These are phyloP conservation scores for Cladosporium sp. DNA, from an alignment of 2,329 filamentous ascomycete genomes.

Conservation along the genomic window DNA sequence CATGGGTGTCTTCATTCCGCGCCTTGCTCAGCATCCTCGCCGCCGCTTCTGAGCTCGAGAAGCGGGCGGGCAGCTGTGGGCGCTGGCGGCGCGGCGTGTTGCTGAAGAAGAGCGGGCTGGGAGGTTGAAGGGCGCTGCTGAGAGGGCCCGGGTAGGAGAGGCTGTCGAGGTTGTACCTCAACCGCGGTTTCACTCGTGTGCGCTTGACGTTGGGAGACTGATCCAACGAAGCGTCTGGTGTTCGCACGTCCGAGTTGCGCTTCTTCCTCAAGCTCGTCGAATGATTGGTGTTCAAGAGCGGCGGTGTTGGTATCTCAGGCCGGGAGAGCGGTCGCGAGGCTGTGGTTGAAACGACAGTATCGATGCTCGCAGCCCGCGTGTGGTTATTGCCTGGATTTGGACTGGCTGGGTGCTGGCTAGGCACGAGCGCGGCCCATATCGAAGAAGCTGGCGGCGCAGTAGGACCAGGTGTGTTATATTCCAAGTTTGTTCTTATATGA, in stretches of 20 bases:
- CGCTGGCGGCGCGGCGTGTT: conserved; percentile 36
- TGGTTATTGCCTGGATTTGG: neutral
- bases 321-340: neutral
- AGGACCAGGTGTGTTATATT: neutral
- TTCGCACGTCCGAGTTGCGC: conserved; percentile 2
- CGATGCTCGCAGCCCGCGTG: neutral
- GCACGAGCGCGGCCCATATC: conserved; percentile 6
- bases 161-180: conserved; percentile 21
- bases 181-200: conserved; percentile 17
- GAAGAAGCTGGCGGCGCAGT: neutral
- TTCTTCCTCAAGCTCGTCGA: neutral
- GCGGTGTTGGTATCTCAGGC: neutral
- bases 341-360: neutral
- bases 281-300: neutral
- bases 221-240: conserved; percentile 1
- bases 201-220: conserved; percentile 15
- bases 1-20: conserved; percentile 44
- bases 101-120: conserved; percentile 52
- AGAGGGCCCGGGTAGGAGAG: conserved; percentile 18
- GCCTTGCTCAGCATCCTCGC: conserved; percentile 54
- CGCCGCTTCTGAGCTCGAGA: conserved; percentile 54
- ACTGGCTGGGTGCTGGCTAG: neutral
- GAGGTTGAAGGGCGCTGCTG: conserved; percentile 30
- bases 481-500: neutral
- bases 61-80: conserved; percentile 49